Conservation (phyloP, 164 flowering plant species). For the Magnolia kwangsiensis region DNA sequence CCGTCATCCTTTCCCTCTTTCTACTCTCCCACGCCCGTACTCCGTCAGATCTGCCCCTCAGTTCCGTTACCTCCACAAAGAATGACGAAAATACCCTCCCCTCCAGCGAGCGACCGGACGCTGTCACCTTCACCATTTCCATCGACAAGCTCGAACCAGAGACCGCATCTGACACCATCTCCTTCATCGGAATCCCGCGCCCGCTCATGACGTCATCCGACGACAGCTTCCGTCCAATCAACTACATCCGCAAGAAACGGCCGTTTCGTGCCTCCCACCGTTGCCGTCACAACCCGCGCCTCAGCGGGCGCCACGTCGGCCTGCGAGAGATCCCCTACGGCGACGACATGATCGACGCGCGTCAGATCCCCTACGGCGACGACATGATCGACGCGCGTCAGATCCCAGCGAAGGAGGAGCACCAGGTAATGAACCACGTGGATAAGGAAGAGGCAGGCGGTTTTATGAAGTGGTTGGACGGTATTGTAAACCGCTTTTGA, state of each 20-base stretch:
- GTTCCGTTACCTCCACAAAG: constrained; percentile 2
- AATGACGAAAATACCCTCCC: background rate
- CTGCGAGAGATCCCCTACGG: constrained; percentile 23
- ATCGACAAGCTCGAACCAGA: background rate
- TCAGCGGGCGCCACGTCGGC: background rate
- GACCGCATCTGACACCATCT: too few relatives aligned
- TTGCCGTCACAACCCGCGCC: constrained; percentile 18
- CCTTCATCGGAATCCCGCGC: background rate
- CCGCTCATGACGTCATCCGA: constrained; percentile 19
- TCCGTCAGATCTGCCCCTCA: constrained; percentile 16
- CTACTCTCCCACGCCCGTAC: constrained; percentile 22
- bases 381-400: constrained; percentile 17
- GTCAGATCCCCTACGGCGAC: constrained; percentile 24
- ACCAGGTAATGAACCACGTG: background rate
- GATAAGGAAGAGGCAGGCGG: constrained; percentile 16
- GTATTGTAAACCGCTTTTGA: constrained; percentile 22
- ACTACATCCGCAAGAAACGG: constrained; percentile 12
- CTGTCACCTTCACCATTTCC: background rate
- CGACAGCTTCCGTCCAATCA: constrained; percentile 34
- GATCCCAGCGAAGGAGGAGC: background rate
- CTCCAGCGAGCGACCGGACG: background rate
- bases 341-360: constrained; percentile 23
- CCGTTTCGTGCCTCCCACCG: constrained; percentile 29
- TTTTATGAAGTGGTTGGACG: constrained; percentile 17
- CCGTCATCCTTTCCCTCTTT: constrained; percentile 26